Conservation (phyloP, 352 stramenopile species). For the Ophiocytium majus region DNA sequence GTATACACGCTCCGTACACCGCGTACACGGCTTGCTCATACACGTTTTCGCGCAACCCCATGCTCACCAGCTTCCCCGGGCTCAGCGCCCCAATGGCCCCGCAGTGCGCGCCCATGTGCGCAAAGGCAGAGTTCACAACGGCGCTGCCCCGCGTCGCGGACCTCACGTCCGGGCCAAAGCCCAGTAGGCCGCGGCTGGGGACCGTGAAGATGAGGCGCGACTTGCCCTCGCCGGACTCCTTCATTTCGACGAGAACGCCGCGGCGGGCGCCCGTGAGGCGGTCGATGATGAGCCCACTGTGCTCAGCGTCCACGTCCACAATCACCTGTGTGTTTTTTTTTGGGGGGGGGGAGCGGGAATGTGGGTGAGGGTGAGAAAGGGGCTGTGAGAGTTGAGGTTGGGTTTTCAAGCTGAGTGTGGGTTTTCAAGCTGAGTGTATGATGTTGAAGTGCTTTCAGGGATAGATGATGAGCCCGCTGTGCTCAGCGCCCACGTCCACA, state of each 20-base stretch:
- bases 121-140: slow-evolving; percentile 93
- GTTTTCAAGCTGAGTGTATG: too few species aligned
- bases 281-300: slow-evolving; percentile 91
- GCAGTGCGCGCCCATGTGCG: slow-evolving; percentile 36
- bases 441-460: too few species aligned
- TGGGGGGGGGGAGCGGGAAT: too few species aligned
- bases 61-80: neutral
- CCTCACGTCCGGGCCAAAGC: slow-evolving; percentile 92
- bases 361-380: too few species aligned
- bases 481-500: slow-evolving; percentile 92
- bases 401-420: too few species aligned
- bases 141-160: slow-evolving; percentile 89
- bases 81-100: neutral
- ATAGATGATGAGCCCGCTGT: slow-evolving; percentile 91
- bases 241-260: slow-evolving; percentile 74
- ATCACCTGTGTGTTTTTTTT: too few species aligned
- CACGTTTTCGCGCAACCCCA: too few species aligned
- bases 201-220: slow-evolving; percentile 93
- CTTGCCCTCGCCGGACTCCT: slow-evolving; percentile 59
- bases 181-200: slow-evolving; percentile 89
- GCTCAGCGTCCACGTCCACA: slow-evolving; percentile 92
- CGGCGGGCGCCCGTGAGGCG: slow-evolving; percentile 69
- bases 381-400: too few species aligned
- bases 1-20: too few species aligned
- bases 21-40: too few species aligned